A percentile compares a stretch with the other conserved stretches of the same genome.
phyloP scores from a whole-genome alignment of 768 basidiomycete genomes.

The Tricholoma matsutake region DNA sequence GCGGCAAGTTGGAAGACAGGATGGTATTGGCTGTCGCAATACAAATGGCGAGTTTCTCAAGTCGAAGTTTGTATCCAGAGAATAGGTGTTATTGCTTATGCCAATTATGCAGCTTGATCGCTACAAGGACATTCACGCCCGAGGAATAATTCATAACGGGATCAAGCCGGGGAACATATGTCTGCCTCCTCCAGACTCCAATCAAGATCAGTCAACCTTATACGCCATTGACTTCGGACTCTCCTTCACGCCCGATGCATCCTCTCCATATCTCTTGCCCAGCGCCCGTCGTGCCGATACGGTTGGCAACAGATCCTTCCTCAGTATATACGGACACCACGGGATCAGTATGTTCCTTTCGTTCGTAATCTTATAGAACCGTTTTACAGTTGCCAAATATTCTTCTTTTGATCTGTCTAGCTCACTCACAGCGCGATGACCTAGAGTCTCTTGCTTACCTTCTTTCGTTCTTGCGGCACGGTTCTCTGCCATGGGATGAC shows the following conservation, averaged over 20 bases:
- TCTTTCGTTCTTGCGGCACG: conserved; percentile 30
- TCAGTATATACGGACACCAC: conserved; percentile 30
- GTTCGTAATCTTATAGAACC: not conserved
- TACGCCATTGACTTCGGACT: conserved; percentile 30
- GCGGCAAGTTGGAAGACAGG: conserved; percentile 13
- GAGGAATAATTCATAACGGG: conserved; percentile 29
- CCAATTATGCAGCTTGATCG: conserved; percentile 22
- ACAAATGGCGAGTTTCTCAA: conserved; percentile 22
- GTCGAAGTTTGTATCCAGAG: not conserved
- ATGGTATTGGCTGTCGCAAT: conserved; percentile 28
- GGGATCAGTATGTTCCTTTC: conserved; percentile 25
- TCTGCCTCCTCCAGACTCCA: conserved; percentile 11
- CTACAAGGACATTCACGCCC: conserved; percentile 22
- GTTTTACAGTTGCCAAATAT: not conserved
- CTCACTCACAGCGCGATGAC: conserved; percentile 34
- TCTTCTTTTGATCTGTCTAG: conserved; percentile 9
- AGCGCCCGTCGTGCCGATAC: conserved; percentile 15
- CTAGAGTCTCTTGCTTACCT: conserved; percentile 35
- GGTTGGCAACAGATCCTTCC: conserved; percentile 28
- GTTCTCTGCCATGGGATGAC: conserved; percentile 28
- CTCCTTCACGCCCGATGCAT: conserved; percentile 13
- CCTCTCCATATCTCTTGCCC: conserved; percentile 13
- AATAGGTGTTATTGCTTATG: not conserved
- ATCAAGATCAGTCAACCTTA: conserved; percentile 5
- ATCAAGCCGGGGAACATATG: conserved; percentile 33